These are phyloP conservation scores for Lecanicillium sp. DNA, from an alignment of 2,329 filamentous ascomycete genomes.

Conservation along the genomic window DNA sequence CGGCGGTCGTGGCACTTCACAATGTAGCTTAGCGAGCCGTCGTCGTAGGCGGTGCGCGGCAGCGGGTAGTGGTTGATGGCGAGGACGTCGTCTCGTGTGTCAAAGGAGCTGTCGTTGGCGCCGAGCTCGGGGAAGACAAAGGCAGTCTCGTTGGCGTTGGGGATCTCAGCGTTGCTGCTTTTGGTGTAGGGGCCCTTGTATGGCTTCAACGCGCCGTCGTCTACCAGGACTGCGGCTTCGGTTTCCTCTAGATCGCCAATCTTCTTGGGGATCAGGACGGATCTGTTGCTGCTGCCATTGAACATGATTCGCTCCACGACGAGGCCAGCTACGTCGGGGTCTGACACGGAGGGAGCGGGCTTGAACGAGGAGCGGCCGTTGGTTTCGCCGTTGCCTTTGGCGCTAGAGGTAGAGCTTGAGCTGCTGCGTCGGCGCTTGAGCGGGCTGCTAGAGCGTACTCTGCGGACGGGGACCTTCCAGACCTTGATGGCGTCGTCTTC, in stretches of 20 bases:
- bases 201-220: conserved; percentile 54
- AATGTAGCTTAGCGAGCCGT: conserved; percentile 76
- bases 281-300: conserved; percentile 20
- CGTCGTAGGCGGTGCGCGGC: conserved; percentile 59
- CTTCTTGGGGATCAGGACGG: conserved; percentile 16
- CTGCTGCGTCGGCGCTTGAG: conserved; percentile 23
- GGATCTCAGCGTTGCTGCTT: conserved; percentile 10
- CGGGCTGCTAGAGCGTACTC: conserved; percentile 24
- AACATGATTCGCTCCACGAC: conserved; percentile 29
- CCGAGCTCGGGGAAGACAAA: conserved; percentile 18
- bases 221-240: conserved; percentile 48
- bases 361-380: conserved; percentile 11
- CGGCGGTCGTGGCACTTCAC: conserved; percentile 68
- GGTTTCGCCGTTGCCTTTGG: conserved; percentile 7
- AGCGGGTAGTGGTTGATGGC: conserved; percentile 32
- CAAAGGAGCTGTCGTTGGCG: conserved; percentile 3
- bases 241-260: conserved; percentile 19
- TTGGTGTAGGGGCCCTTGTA: conserved; percentile 56
- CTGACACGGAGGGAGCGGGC: conserved; percentile 13
- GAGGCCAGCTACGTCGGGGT: conserved; percentile 21
- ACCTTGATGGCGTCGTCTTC: conserved; percentile 70
- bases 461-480: conserved; percentile 63
- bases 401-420: conserved; percentile 3
- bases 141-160: conserved; percentile 16
- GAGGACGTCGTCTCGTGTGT: conserved; percentile 10